Evolutionary conservation across 2,329 filamentous ascomycete species (phyloP).

Genomic region (Stagonosporopsis chrysanthemi): DNA sequence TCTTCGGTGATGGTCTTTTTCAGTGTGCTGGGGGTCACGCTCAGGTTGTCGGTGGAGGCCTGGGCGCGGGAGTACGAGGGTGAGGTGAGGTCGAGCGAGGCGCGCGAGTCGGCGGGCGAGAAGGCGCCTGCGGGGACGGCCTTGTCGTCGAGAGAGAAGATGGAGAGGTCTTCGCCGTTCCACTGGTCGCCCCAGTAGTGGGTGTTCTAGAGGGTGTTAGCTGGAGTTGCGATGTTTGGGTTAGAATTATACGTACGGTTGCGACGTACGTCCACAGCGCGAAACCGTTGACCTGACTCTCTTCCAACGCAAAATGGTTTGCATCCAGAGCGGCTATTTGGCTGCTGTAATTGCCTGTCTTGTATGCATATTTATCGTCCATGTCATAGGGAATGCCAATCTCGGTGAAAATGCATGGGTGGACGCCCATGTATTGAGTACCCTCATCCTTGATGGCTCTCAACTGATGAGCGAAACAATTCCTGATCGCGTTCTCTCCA

Average conservation of each 20-base stretch:
- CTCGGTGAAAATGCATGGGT: conserved; percentile 89
- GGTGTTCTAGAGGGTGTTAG: conserved; percentile 67
- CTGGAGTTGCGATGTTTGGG: not conserved
- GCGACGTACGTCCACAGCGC: conserved; percentile 88
- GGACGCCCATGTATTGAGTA: conserved; percentile 83
- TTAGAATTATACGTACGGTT: conserved; percentile 58
- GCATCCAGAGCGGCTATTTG: conserved; percentile 94
- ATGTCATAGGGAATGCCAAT: conserved; percentile 99
- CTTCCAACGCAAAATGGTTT: conserved; percentile 92
- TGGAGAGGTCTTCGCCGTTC: conserved; percentile 97
- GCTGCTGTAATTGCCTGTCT: conserved; percentile 92
- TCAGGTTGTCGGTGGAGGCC: conserved; percentile 53
- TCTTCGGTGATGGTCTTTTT: conserved; percentile 73
- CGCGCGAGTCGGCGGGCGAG: conserved; percentile 60
- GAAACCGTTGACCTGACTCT: conserved; percentile 81
- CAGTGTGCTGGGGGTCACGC: conserved; percentile 77
- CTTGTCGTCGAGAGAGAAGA: conserved; percentile 84
- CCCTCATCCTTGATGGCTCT: conserved; percentile 85
- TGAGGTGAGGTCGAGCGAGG: conserved; percentile 58
- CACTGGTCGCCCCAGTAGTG: conserved; percentile 91
- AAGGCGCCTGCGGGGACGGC: conserved; percentile 59
- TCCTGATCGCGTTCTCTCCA: conserved; percentile 91
- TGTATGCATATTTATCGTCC: conserved; percentile 95
- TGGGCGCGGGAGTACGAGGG: conserved; percentile 64
- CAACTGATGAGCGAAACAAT: conserved; percentile 89